A percentile compares a stretch with the other conserved stretches of the same genome.
Evolutionary conservation across 1,284 basidiomycete genomes (phyloP).

Genomic region (Xerocomus nothofagi): DNA sequence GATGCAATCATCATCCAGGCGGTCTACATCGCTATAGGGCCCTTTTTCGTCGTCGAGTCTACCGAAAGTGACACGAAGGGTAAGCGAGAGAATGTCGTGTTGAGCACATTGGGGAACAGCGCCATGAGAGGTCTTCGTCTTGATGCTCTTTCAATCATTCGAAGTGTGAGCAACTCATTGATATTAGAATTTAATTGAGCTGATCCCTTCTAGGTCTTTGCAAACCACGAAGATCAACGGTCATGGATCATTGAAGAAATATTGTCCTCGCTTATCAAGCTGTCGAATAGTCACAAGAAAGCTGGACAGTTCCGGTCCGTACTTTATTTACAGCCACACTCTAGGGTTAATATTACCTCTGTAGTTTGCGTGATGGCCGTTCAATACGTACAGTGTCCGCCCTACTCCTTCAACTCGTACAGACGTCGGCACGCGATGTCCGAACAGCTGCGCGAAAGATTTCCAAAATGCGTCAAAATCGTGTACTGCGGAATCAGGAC

Average conservation of each 20-base stretch:
- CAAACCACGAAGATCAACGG: conserved; percentile 85
- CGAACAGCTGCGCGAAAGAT: conserved; percentile 60
- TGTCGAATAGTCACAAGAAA: conserved; percentile 86
- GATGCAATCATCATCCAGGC: conserved; percentile 87
- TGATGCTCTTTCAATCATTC: conserved; percentile 79
- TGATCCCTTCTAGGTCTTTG: conserved; percentile 67
- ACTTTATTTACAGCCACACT: background rate
- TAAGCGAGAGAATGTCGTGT: conserved; percentile 56
- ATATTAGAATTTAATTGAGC: background rate
- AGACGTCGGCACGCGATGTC: conserved; percentile 86
- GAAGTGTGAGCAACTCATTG: conserved; percentile 61
- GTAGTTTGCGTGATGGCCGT: conserved; percentile 74
- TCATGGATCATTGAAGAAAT: conserved; percentile 98
- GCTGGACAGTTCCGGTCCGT: conserved; percentile 82
- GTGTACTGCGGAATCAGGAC: conserved; percentile 61
- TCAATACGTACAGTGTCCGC: conserved; percentile 93
- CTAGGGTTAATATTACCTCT: background rate
- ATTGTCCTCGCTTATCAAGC: conserved; percentile 81
- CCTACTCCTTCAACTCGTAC: conserved; percentile 91
- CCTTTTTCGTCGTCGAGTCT: conserved; percentile 84
- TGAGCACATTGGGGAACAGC: conserved; percentile 65
- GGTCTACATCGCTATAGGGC: conserved; percentile 89
- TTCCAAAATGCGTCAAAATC: conserved; percentile 60
- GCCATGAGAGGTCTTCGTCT: conserved; percentile 81
- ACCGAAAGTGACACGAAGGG: conserved; percentile 50